Base-by-base conservation (phyloP, 768 basidiomycete species). In the Pleurotus tuoliensis region DNA sequence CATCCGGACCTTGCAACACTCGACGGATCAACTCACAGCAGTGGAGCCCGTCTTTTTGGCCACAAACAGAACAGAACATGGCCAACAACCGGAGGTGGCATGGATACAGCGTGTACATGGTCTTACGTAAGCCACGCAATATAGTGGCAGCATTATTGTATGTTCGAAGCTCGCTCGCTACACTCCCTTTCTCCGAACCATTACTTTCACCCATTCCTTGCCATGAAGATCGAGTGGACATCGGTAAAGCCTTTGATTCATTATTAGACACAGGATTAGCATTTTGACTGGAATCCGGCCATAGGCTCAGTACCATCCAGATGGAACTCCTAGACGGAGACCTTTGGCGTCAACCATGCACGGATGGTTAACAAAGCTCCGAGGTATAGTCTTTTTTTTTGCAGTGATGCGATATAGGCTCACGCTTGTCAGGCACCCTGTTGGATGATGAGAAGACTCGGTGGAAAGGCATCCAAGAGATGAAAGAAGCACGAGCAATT, bases 291-390 rank as follows among this genome's bases (percentile, higher is more conserved):
- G 25, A 45, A 9, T 38, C 30, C 16, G 41, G 41, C 37, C 27
- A 55, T 39, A 39, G 56, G 8, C 49, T 18, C 56, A 81, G 78
- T 77, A 74, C 61, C 68, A 72, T 58, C 59, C 74, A 56, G 78
- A 80, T 65, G 77, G 76, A 44, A 67, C 71, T 52, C 76, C 77
- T 30, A 64, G 72, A 50, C 71, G 74, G 40, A 75, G 71, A 45
- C 82, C 79, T 47, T 77, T 75, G 30, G 78, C 80, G 41, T 84
- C 80, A 5, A 78, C 79, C 9, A 77, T 88, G 68, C 88, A 90
- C 61, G 88, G 88, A 30, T 90, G 88, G 87, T 73, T 90, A 58
- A 82, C 84, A n/a, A 90, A 90, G 69, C 80, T 84, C 22, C 51
- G 51, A 53, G 51, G 51, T 53, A 40, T n/a, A 37, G 15, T n/a